Conservation (phyloP, 2,329 filamentous ascomycete species). For the Venturia carpophila region DNA sequence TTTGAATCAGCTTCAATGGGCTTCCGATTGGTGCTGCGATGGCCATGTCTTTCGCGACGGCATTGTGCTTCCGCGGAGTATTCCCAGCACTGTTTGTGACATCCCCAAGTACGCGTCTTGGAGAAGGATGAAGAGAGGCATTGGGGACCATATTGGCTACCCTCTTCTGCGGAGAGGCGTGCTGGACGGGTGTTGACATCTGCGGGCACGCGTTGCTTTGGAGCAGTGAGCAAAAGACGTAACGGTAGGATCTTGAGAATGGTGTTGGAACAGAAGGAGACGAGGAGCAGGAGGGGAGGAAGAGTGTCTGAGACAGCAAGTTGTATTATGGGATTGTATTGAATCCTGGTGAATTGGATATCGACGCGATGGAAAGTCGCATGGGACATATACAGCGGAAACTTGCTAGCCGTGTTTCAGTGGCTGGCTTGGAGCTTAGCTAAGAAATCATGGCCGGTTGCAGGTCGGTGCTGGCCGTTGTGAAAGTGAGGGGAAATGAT, state of each 20-base stretch:
- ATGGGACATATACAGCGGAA: background rate
- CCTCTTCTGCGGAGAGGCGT: conserved; percentile 10
- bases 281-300: background rate
- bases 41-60: conserved; percentile 6
- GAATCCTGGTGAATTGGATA: background rate
- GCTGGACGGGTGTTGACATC: conserved; percentile 11
- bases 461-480: background rate
- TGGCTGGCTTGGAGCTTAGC: background rate
- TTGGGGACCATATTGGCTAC: background rate
- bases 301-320: background rate
- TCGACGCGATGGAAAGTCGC: conserved; percentile 2
- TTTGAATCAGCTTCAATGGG: conserved; percentile 13
- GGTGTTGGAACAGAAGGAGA: background rate
- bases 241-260: background rate
- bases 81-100: conserved; percentile 7
- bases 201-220: conserved; percentile 11
- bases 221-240: background rate
- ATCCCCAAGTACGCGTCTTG: conserved; percentile 18
- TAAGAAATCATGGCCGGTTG: background rate
- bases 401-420: background rate
- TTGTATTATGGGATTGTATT: background rate
- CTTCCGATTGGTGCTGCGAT: conserved; percentile 11
- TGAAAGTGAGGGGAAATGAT: background rate
- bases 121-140: background rate
- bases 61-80: background rate